phyloP scores from a whole-genome alignment of 306 rosid species.

The Vigna reflexopilosa region DNA sequence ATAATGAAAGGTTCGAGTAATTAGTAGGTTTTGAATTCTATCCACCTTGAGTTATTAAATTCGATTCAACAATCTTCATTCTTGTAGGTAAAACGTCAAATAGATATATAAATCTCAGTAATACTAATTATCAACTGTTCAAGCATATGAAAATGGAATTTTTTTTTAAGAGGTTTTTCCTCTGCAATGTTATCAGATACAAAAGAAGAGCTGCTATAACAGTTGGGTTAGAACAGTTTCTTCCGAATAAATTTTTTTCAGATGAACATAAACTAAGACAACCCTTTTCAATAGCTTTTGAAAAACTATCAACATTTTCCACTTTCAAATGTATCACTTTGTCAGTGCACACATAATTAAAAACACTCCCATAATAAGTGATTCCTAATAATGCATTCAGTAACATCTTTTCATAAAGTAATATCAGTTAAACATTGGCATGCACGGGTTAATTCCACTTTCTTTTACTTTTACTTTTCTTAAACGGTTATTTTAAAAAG shows the following conservation, averaged over 20 bases:
- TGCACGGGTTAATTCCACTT: constrained; percentile 41
- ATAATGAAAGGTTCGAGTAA: constrained; percentile 42
- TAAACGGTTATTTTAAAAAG: background rate
- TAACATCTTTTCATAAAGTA: constrained; percentile 37
- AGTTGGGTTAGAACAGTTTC: background rate
- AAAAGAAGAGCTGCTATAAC: background rate
- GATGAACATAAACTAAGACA: constrained; percentile 11
- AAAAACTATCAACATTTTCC: background rate
- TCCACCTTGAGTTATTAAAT: background rate
- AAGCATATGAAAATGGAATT: too few species aligned
- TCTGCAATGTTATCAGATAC: background rate
- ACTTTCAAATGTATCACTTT: constrained; percentile 25
- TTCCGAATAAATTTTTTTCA: background rate
- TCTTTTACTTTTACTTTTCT: constrained; percentile 28
- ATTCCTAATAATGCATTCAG: background rate
- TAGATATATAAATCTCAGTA: background rate
- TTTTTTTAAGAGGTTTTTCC: too few species aligned
- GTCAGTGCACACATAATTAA: constrained; percentile 17
- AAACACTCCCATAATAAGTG: background rate
- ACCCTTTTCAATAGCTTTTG: constrained; percentile 29
- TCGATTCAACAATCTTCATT: constrained; percentile 11
- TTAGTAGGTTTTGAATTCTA: constrained; percentile 38
- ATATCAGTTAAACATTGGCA: constrained; percentile 30
- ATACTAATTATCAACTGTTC: background rate
- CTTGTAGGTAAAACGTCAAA: constrained; percentile 37